Evolutionary conservation across 116 monocot genomes (phyloP).

Genomic region (Papilionanthe hybrid): DNA sequence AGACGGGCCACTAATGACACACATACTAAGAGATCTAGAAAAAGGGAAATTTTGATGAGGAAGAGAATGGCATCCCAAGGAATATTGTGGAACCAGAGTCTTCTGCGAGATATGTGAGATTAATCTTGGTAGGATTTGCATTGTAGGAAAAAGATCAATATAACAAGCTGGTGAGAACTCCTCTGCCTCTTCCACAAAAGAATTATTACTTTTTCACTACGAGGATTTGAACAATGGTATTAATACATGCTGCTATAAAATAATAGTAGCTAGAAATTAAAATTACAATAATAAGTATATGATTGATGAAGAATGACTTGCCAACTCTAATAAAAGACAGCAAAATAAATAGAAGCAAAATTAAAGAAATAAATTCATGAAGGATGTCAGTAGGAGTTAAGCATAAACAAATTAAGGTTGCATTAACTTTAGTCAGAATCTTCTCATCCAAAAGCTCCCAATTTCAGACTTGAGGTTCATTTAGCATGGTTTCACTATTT

Average conservation of each 20-base stretch:
- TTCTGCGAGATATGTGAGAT: background rate
- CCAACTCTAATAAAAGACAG: background rate
- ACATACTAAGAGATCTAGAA: background rate
- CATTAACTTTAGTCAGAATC: no score
- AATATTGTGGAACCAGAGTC: background rate
- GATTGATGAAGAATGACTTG: background rate
- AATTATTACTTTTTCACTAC: background rate
- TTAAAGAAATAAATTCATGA: background rate
- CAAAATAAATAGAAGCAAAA: background rate
- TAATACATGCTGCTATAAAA: background rate
- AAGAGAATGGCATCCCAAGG: background rate
- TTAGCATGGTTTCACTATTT: no score
- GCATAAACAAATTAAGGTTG: background rate
- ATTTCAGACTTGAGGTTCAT: no score
- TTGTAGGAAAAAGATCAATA: background rate
- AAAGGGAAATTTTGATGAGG: background rate
- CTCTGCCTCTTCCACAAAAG: background rate
- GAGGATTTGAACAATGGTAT: background rate
- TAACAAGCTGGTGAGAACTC: background rate
- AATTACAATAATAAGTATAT: background rate
- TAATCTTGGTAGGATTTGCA: background rate
- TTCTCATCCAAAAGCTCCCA: no score
- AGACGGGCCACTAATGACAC: background rate
- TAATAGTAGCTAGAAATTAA: background rate
- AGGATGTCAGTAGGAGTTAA: background rate